Evolutionary conservation across 345 rosid genomes (phyloP).

Genomic region (Dimocarpus longan): DNA sequence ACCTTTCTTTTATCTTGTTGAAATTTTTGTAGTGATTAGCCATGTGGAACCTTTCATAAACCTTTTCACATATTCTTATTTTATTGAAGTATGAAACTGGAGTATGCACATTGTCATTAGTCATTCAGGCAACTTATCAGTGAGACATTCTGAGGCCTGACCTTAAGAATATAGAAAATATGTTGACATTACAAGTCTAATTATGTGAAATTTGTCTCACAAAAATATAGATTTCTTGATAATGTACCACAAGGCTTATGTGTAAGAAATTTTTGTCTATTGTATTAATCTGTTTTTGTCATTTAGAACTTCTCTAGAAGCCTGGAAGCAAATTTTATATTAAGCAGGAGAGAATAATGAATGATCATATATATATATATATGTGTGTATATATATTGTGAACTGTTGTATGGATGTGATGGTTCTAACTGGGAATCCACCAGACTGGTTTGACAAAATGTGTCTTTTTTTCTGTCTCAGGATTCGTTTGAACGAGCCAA

Average conservation of each 20-base stretch:
- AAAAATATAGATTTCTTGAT: background rate
- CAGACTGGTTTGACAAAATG: background rate
- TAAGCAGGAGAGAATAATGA: background rate
- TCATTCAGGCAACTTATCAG: background rate
- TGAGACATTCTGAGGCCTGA: background rate
- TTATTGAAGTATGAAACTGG: background rate
- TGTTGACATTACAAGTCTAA: background rate
- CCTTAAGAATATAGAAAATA: background rate
- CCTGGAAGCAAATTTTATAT: background rate
- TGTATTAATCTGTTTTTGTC: background rate
- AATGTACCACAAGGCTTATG: background rate
- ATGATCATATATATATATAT: background rate
- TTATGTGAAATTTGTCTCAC: slow-evolving; percentile 3
- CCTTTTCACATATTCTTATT: background rate
- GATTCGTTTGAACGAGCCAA: slow-evolving; percentile 67
- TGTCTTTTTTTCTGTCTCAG: slow-evolving; percentile 30
- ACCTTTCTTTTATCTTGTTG: background rate
- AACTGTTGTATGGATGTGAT: background rate
- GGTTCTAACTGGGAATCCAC: background rate
- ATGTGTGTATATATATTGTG: background rate
- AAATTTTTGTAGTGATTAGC: background rate
- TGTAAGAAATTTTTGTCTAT: background rate
- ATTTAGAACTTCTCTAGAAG: background rate
- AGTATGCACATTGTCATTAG: background rate
- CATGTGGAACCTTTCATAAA: background rate